Base-by-base conservation (phyloP, 108 stramenopile species). In the Nannochloropsis gaditana region DNA sequence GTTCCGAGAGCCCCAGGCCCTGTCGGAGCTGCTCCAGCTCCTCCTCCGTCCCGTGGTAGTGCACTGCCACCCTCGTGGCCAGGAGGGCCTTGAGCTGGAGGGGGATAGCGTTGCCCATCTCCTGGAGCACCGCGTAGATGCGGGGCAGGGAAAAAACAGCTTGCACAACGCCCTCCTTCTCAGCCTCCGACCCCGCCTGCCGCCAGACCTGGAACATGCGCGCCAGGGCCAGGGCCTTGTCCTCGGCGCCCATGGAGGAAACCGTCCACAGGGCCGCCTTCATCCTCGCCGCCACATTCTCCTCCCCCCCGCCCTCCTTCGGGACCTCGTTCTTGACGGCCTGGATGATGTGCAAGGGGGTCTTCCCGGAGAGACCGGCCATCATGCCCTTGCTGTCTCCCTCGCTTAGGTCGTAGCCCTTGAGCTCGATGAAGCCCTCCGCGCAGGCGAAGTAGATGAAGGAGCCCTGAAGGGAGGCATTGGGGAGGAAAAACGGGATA, bases 41-140 rank as follows among this genome's bases (percentile, higher is more conserved):
- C 44, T 93, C 91, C 45, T 96, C 95, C 81, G 91, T 93, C 3
- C 89, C 95, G 47, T 85, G 86, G 85, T 94, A 96, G 79, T 87
- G 91, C 45, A 93, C 84, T 42, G 94, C 84, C 41, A 96, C 86
- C 83, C 94, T 93, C 21, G 93, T 92, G 41, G 96, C 96, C 43
- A 95, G 90, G 84, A 94, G 94, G 11, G 96, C 94, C 88, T 96
- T 95, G 94, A 95, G 80, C 87, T 90, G 89, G 93, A 95, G 11
- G 94, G 95, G 90, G 93, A 96, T 45, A 94, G 93, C 81, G 94
- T 93, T 91, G 83, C 95, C 94, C 93, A 96, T 95, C 86, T 95
- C 95, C 11, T 93, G 86, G 9, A 96, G 91, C 21, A 90, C 88
- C 85, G 92, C 93, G 84, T 96, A 96, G 80, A 96, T 87, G 50